Base-by-base conservation (phyloP, 768 basidiomycete species). In the Termitomyces sp. region DNA sequence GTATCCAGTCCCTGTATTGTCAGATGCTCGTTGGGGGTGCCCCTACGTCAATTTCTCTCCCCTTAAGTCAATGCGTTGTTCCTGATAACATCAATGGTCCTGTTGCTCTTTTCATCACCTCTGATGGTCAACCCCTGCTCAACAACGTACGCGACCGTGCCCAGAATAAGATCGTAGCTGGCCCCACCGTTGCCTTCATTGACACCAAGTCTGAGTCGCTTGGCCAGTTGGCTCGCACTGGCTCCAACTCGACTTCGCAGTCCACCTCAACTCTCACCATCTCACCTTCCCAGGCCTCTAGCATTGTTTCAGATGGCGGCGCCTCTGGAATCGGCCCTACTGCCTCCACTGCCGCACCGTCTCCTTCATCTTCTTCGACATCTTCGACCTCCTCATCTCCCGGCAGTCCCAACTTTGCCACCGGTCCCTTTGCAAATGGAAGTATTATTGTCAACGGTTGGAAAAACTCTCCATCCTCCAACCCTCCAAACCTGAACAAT, bases 41-140 rank as follows among this genome's bases (percentile, higher is more conserved):
- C 18, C 68, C 83, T 51, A 69, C 70, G 65, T 73, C 90, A 5
- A 73, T 89, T 65, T 65, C 81, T 33, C 75, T 90, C 46, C 84
- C 89, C 3, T 67, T 88, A 63, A 62, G 69, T 60, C 62, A 80
- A 59, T 92, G 90, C 63, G 69, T 79, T 58, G 83, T 92, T 13
- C 92, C 91, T 38, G 36, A n/a, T n/a, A n/a, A 81, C 54, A 75
- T 92, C 69, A 83, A 88, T 68, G 91, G 92, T 44, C 86, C 87
- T 61, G 85, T 92, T 63, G 85, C 81, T 26, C 69, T 92, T 68
- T 92, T 75, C 71, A 71, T 92, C 74, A 90, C 87, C 33, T 77
- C 77, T 20, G 80, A 84, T 65, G 68, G 68, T 55, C 81, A 85
- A 61, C 86, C 90, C 2, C 73, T 93, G 32, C 63, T 80, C 68